These are phyloP conservation scores for Pythium grandisporangium DNA, from an alignment of 352 stramenopile genomes.

Conservation along the genomic window DNA sequence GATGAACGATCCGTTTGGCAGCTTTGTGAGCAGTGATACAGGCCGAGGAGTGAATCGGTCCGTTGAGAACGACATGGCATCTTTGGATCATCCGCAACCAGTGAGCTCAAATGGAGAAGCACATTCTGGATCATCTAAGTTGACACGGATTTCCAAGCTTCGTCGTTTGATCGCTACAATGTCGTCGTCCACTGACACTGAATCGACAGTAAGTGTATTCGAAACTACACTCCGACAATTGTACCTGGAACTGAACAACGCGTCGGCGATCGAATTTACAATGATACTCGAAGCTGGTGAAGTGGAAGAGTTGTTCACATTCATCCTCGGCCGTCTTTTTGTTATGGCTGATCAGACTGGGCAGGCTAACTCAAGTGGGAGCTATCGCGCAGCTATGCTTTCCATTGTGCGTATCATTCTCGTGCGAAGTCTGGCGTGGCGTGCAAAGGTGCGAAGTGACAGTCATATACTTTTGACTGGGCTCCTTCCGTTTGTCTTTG, in stretches of 20 bases:
- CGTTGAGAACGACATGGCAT: neutral
- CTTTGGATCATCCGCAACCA: neutral
- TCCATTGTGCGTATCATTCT: constrained; percentile 26
- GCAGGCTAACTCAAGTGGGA: too few species aligned
- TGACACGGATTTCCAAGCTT: neutral
- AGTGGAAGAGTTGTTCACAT: constrained; percentile 18
- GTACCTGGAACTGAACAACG: constrained; percentile 3
- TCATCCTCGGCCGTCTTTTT: too few species aligned
- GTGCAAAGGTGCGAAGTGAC: constrained; percentile 16
- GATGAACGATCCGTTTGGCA: neutral
- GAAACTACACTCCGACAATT: constrained; percentile 7
- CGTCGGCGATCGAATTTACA: constrained; percentile 11
- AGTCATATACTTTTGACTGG: constrained; percentile 3
- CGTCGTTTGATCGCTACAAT: neutral
- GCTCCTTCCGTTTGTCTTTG: constrained; percentile 31
- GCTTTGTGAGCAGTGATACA: neutral
- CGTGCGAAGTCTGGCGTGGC: constrained; percentile 23
- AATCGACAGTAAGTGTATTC: neutral
- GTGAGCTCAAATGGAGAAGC: neutral
- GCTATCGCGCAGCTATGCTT: neutral
- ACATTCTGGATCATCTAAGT: neutral
- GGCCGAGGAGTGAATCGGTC: neutral
- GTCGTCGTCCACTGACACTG: neutral
- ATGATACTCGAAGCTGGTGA: constrained; percentile 26
- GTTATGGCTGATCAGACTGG: too few species aligned